These are phyloP conservation scores for Tolypocladium album DNA, from an alignment of 2,329 filamentous ascomycete genomes.

Conservation along the genomic window DNA sequence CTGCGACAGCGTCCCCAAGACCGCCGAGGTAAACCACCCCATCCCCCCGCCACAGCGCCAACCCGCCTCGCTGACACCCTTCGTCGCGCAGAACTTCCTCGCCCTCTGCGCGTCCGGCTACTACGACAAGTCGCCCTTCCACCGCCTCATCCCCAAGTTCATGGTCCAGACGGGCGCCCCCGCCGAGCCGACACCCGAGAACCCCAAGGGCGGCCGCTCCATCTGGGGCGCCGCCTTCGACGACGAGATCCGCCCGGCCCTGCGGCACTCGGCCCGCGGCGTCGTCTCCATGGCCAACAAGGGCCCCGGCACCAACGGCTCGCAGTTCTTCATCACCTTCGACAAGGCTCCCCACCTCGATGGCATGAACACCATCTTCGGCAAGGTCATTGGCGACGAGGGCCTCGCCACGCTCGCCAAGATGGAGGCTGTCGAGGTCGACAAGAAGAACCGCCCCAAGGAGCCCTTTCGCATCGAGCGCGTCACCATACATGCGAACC, in stretches of 20 bases:
- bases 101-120: conserved; percentile 72
- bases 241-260: conserved; percentile 65
- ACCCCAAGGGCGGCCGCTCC: conserved; percentile 58
- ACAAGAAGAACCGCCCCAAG: conserved; percentile 68
- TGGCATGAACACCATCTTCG: conserved; percentile 77
- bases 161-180: conserved; percentile 70
- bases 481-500: conserved; percentile 71
- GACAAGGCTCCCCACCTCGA: conserved; percentile 72
- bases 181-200: conserved; percentile 37
- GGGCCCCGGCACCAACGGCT: conserved; percentile 61
- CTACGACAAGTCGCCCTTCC: conserved; percentile 66
- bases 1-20: conserved; percentile 89
- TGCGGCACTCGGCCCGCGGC: conserved; percentile 58
- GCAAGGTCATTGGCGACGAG: conserved; percentile 58
- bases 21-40: conserved; percentile 56
- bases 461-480: conserved; percentile 55
- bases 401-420: conserved; percentile 54
- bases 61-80: not conserved
- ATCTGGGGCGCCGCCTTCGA: conserved; percentile 68
- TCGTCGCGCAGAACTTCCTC: conserved; percentile 60
- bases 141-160: conserved; percentile 71
- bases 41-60: not conserved
- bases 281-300: conserved; percentile 73
- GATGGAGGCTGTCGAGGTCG: conserved; percentile 61
- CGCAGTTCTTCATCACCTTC: conserved; percentile 74